Conservation (phyloP, 257 asterid genomes). For the Nicotiana paniculata region DNA sequence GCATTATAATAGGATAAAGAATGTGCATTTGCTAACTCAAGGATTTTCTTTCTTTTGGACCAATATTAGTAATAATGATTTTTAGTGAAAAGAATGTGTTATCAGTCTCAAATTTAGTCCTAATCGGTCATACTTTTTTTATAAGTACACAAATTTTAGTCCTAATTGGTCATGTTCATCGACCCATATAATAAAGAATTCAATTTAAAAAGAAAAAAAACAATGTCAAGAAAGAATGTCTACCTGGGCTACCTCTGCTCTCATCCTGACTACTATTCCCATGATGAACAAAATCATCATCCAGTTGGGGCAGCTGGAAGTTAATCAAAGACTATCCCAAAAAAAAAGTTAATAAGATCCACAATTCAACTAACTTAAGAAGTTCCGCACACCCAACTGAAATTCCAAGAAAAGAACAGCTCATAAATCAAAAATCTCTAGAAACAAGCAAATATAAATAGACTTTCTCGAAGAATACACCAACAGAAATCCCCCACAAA, state of each 20-base stretch:
- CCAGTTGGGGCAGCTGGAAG: slow-evolving; percentile 90
- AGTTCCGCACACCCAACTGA: neutral
- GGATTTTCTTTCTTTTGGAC: neutral
- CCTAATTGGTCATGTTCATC: neutral
- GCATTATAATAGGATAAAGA: slow-evolving; percentile 6
- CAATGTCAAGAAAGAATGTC: slow-evolving; percentile 18
- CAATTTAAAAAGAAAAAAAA: neutral
- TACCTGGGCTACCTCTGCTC: slow-evolving; percentile 92
- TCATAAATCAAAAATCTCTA: slow-evolving; percentile 12
- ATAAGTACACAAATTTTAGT: neutral
- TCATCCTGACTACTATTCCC: slow-evolving; percentile 98
- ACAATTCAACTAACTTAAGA: neutral
- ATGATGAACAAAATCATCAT: slow-evolving; percentile 77
- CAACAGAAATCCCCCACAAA: neutral
- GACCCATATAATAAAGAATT: neutral
- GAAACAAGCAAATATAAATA: neutral
- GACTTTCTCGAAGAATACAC: neutral
- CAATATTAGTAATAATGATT: neutral
- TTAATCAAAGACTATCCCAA: slow-evolving; percentile 74
- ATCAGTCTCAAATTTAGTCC: neutral
- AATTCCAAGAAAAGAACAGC: slow-evolving; percentile 12
- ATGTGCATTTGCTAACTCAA: neutral
- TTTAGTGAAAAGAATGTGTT: neutral
- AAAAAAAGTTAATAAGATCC: slow-evolving; percentile 6
- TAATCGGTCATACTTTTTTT: neutral